Conservation (phyloP, 169 alveolate genomes). For the Plasmodium fragile region DNA sequence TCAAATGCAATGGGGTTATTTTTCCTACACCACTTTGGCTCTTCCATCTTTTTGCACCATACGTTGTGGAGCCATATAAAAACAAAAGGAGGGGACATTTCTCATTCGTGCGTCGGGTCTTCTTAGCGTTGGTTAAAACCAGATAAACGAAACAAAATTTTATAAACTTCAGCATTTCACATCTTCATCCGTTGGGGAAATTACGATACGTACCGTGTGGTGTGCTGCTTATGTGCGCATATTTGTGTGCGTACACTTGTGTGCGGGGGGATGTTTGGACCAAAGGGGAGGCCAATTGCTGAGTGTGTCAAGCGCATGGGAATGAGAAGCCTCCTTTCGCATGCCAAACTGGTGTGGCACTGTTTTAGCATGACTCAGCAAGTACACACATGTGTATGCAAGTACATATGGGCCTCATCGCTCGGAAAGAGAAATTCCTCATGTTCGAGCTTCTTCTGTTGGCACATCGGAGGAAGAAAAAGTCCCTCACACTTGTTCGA, state of each 20-base stretch:
- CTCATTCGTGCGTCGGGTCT: not conserved
- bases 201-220: not conserved
- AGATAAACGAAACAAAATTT: slow-evolving; percentile 18
- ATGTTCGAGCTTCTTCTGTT: not conserved
- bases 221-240: not conserved
- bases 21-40: slow-evolving; percentile 1
- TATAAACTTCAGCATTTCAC: slow-evolving; percentile 70
- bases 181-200: slow-evolving; percentile 12
- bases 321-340: not conserved
- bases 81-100: not conserved
- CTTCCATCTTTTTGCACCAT: slow-evolving; percentile 6
- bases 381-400: not conserved
- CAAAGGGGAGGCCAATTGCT: not conserved
- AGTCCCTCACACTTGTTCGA: not conserved
- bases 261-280: not conserved
- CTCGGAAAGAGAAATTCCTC: not conserved
- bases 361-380: not conserved
- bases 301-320: not conserved
- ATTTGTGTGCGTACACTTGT: not conserved
- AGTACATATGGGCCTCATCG: not conserved
- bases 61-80: slow-evolving; percentile 10
- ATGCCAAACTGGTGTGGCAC: not conserved
- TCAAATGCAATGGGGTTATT: slow-evolving; percentile 24
- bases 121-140: slow-evolving; percentile 5
- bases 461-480: not conserved